Base-by-base conservation (phyloP, 257 asterid genomes). In the Solanum phureja region DNA sequence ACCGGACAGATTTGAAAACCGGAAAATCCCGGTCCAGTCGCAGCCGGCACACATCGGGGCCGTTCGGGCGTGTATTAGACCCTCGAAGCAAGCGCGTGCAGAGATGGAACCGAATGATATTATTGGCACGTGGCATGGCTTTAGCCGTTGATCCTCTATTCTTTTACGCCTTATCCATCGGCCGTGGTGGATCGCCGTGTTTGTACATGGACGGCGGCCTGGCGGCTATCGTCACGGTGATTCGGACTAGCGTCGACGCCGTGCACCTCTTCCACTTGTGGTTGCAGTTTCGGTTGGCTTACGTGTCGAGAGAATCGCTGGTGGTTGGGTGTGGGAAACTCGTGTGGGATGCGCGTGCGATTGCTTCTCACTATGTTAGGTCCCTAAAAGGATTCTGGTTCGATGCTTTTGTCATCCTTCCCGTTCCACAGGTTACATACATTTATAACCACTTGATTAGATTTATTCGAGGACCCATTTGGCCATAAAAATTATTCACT, bases 241-340 rank as follows among this genome's bases (percentile, higher is more conserved):
- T 94, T 2, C 93, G 99, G 23, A 97, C 99, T 74, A 88, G 94
- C 88, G 89, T 96, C 14, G 99, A 97, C 91, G 95, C 96, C 44
- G 98, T 97, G 86, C 98, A 95, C 73, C 89, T 96, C 71, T 91
- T 89, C 91, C 98, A 97, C 76, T 52, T 97, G 91, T 93, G 95
- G 95, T 88, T 94, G 91, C 99, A 97, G 95, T 94, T 97, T 11
- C 94, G 99, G 60, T 88, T 95, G 56, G 99, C 99, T 1, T 97
- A 95, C 92, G 96, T 97, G 87, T 97, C 99, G 33, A 87, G 98
- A 37, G 99, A 96, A 40, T 97, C 99, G 24, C 88, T 97, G 60
- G 99, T 96, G 0, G 92, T 94, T 7, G 99, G 99, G 6, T 95
- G 98, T 44, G 99, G 99, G 88, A 97, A 97, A 89, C 98, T 97